phyloP scores from a whole-genome alignment of 176 grass and related monocot species.

The Ensete ventricosum region DNA sequence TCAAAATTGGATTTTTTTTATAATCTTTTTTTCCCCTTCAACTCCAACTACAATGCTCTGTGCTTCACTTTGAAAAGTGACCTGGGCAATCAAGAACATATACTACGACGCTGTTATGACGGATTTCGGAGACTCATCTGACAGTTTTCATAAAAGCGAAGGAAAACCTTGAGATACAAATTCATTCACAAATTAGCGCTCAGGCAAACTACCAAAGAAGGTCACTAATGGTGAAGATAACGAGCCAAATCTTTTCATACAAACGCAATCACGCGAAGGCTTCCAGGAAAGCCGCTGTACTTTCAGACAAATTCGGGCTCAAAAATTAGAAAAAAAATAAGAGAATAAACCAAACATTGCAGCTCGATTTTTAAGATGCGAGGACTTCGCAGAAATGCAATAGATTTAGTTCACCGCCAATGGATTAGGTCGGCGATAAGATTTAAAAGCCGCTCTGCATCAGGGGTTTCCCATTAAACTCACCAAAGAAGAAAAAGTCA shows the following conservation, averaged over 20 bases:
- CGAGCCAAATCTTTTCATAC: neutral
- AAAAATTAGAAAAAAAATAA: neutral
- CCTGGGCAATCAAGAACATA: neutral
- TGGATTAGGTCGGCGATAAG: neutral
- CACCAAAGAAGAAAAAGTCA: neutral
- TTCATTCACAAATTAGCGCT: neutral
- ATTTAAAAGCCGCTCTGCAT: neutral
- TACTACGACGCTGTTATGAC: no score
- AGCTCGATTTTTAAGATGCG: neutral
- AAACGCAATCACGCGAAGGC: no score
- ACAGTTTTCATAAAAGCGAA: neutral
- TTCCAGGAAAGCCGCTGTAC: no score
- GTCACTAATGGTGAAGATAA: neutral
- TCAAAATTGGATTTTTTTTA: neutral
- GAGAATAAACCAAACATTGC: neutral
- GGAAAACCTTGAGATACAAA: neutral
- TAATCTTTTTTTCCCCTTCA: neutral
- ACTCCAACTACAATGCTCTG: neutral
- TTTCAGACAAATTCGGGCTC: neutral
- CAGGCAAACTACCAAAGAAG: neutral
- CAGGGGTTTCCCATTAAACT: neutral
- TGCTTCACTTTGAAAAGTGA: neutral
- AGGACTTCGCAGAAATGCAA: neutral
- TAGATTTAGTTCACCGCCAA: neutral
- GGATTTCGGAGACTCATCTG: neutral